Base-by-base conservation (phyloP, 495 filamentous ascomycete genomes). In the Aspergillus saccharolyticus region DNA sequence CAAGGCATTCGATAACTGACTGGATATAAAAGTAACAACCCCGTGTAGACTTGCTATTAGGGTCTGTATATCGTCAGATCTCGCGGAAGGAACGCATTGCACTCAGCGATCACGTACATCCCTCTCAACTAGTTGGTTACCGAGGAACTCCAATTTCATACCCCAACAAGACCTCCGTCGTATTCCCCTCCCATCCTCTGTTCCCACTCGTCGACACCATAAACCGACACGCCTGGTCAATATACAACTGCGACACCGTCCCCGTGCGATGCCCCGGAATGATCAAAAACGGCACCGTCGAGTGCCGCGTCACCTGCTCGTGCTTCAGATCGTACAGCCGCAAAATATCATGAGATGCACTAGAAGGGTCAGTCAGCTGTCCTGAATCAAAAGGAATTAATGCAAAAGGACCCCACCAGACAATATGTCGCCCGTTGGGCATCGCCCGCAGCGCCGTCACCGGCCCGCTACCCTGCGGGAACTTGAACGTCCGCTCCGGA, bases 241-340 rank as follows among this genome's bases (percentile, higher is more conserved):
- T 78, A 65, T 90, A 91, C 22, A 96, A 70, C 57, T 82, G 80
- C 0, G 87, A 89, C 46, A 96, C 92, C 22, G 96, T 90, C 48
- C 95, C 94, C 3, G 91, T 92, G 17, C 89, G 88, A 59, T 96
- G 94, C 2, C 94, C 94, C 0, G 94, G 94, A 28, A 98, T 85
- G 64, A 98, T 96, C 25, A 95, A 80, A 66, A 96, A 98, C 0
- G 95, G 94, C 15, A 95, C 90, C 9, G 87, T 86, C 10, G 89
- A 88, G 66, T 91, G 88, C 53, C 86, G 88, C 51, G 79, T 75
- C 0, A 76, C 70, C 61, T 81, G 70, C 57, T 85, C 71, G 49
- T 92, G 85, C 54, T 85, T 85, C 14, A 97, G 72, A 65, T 98
- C 95, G 58, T 96, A 97, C 0, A 98, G 78, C 1, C 94, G 84